Base-by-base conservation (phyloP, 2,329 filamentous ascomycete genomes). In the Elsinoe perseae region DNA sequence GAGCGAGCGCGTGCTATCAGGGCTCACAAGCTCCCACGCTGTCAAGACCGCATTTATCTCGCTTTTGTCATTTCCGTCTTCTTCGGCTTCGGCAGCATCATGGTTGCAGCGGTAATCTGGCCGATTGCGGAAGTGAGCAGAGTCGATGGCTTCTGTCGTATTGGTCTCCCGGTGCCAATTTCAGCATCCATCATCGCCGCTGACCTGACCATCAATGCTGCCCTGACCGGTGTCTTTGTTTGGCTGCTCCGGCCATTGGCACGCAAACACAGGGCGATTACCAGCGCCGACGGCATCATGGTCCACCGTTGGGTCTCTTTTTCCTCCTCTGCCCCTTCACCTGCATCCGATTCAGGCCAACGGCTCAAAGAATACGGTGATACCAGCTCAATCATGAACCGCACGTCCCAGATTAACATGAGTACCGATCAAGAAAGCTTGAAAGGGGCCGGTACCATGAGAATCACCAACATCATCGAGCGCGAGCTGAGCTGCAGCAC, bases 1-100 rank as follows among this genome's bases (percentile, higher is more conserved):
- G 73, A 75, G 57, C 64, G 73, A 21, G 66, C 67, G 8, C 72
- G 74, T 58, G 65, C 66, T 5, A 60, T 74, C 14, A 65, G 71
- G 34, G 62, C 67, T 5, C 64, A 69, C 0, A 66, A 68, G 57
- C 61, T 64, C 34, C 57, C 64, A 2, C 64, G 72, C 18, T 50
- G 58, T 4, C 60, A 62, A 10, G 70, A 73, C 52, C 64, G 63
- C 55, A 56, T 73, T 12, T 75, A 69, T 68, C 36, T 72, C 0
- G 9, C 55, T 6, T 66, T 67, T 23, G 68, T 69, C 46, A 48
- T 54, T 9, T 46, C 59, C 21, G 54, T 63, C 5, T 34, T 57
- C 18, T 16, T 60, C 10, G 60, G 62, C n/a, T 62, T 62, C 18
- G 59, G 60, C 20, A 60, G 50, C 14, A 58, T 65, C 9, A 54